Evolutionary conservation across 306 rosid species (phyloP).

Genomic region (Benincasa hispida): DNA sequence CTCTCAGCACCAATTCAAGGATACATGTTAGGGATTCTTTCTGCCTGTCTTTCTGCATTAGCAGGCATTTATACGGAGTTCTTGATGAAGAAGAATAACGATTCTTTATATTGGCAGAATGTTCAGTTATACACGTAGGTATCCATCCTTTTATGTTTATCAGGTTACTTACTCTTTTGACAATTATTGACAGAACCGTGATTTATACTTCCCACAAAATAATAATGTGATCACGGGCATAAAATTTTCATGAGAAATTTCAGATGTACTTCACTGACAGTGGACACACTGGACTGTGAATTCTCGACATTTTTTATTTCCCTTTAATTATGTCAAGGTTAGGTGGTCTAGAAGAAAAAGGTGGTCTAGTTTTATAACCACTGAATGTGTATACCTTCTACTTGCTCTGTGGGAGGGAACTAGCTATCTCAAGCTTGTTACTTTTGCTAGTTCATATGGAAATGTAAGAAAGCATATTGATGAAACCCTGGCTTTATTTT

Average conservation of each 20-base stretch:
- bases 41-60: conserved; percentile 95
- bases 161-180: neutral
- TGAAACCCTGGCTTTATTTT: neutral
- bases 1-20: conserved; percentile 90
- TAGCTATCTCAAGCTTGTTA: neutral
- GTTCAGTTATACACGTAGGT: conserved; percentile 91
- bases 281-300: neutral
- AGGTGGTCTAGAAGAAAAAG: neutral
- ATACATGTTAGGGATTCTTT: conserved; percentile 66
- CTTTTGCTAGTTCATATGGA: neutral
- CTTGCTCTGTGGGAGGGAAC: neutral
- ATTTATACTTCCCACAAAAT: neutral
- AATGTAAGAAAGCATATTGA: neutral
- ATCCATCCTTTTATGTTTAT: conserved; percentile 15
- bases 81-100: conserved; percentile 93
- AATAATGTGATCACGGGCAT: neutral
- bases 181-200: neutral
- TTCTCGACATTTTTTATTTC: neutral
- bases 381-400: neutral
- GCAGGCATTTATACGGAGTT: conserved; percentile 94
- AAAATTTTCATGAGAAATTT: neutral
- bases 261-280: neutral
- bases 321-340: neutral
- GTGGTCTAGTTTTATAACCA: neutral
- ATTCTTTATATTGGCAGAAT: conserved; percentile 95